Evolutionary conservation across 73 alveolate genomes (phyloP).

Genomic region (Paramecium octaurelia): DNA sequence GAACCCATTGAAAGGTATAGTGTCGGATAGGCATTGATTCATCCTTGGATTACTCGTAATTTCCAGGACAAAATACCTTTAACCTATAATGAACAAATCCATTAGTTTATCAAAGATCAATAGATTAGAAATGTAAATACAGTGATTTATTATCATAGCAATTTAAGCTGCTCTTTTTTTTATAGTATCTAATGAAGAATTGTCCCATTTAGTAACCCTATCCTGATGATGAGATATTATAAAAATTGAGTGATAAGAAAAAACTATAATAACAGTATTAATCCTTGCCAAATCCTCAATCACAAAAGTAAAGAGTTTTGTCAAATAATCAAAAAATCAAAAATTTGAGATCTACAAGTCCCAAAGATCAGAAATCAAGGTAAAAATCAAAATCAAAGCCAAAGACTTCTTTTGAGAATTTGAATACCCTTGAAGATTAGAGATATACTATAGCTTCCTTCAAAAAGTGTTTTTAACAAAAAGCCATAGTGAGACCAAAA

Average conservation of each 20-base stretch:
- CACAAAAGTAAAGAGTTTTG: background rate
- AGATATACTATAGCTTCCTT: background rate
- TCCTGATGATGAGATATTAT: background rate
- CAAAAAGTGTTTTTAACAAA: background rate
- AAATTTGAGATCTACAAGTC: background rate
- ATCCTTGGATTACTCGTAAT: constrained; percentile 94
- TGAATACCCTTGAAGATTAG: background rate
- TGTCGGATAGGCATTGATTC: constrained; percentile 78
- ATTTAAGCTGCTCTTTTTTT: background rate
- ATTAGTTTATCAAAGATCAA: constrained; percentile 49
- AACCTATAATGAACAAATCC: constrained; percentile 74
- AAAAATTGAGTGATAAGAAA: background rate
- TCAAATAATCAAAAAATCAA: background rate
- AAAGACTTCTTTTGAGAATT: background rate
- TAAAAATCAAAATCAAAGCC: background rate
- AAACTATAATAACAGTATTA: background rate
- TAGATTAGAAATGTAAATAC: constrained; percentile 44
- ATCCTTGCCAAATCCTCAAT: background rate
- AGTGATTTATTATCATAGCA: background rate
- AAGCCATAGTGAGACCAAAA: background rate
- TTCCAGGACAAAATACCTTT: constrained; percentile 70
- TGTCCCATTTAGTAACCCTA: background rate
- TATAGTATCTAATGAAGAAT: background rate
- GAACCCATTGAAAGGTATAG: constrained; percentile 83
- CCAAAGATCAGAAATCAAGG: background rate